Base-by-base conservation (phyloP, 164 flowering plant genomes). In the Protea cynaroides region DNA sequence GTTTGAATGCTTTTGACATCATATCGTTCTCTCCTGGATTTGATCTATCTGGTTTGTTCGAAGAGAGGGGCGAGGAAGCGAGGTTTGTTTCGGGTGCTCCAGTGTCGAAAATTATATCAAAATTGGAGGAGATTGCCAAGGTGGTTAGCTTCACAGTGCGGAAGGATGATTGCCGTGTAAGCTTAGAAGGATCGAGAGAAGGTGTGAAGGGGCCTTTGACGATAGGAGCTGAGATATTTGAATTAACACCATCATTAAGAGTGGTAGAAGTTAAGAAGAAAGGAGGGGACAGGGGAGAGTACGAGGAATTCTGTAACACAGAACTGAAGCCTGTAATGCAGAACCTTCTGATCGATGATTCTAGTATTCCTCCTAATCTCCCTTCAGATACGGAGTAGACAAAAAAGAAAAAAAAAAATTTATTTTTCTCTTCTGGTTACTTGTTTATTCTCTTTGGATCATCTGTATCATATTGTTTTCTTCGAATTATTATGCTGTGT, bases 251-350 rank as follows among this genome's bases (percentile, higher is more conserved):
- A 0, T 70, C 81, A 0, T 68, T 92, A 67, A 82, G 82, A 17
- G 87, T 92, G 43, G 87, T 92, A 67, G 97, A 92, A 74, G 90
- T 92, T 61, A 89, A 77, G 90, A 89, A 84, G 82, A 89, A 87
- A 74, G 90, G 78, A 37, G 98, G 98, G 5, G 92, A 92, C 51
- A 76, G 47, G 69, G 78, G 65, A 51, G 98, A 89, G 71, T 92
- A 84, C 29, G 88, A 86, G 37, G 88, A 87, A 0, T 89, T 92
- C 50, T 85, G 84, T 59, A 77, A 78, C n/a, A 70, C 62, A 0
- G 92, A 87, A 66, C 66, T 92, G 76, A 86, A 72, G 65, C 98
- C 94, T 2, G 92, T 83, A 1, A 69, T 92, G 71, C 74, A 75
- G 62, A 83, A 82, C 57, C 79, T 88, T 50, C 68, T 55, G 54